A percentile compares a stretch with the other conserved stretches of the same genome.
phyloP scores from a whole-genome alignment of 2,329 filamentous ascomycete species.

The Hymenoscyphus fructigenus region DNA sequence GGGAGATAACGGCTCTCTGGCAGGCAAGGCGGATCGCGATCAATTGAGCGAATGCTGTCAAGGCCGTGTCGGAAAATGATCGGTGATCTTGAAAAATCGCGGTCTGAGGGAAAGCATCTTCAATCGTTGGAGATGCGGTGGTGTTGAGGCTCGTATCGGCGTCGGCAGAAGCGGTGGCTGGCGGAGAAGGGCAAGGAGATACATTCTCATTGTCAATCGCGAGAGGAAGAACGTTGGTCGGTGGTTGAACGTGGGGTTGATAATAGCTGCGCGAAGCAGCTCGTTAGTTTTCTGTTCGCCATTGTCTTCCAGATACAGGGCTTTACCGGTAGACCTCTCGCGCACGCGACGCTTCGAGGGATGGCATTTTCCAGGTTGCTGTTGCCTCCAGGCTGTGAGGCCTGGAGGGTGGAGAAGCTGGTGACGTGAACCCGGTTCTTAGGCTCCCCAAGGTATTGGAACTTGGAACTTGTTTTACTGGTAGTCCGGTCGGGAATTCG shows the following conservation, averaged over 20 bases:
- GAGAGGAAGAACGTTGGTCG: slow-evolving; percentile 6
- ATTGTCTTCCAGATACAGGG: background rate
- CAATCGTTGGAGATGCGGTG: background rate
- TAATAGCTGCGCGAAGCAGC: slow-evolving; percentile 22
- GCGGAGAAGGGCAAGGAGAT: background rate
- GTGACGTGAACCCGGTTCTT: background rate
- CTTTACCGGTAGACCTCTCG: slow-evolving; percentile 21
- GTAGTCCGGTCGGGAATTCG: too few relatives aligned
- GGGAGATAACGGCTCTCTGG: slow-evolving; percentile 47
- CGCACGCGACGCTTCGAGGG: slow-evolving; percentile 17
- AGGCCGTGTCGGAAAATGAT: slow-evolving; percentile 42
- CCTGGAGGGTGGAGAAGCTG: background rate
- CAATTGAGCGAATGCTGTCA: slow-evolving; percentile 48
- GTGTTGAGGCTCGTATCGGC: background rate
- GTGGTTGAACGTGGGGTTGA: slow-evolving; percentile 17
- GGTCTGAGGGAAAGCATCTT: too few relatives aligned
- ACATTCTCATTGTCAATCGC: background rate
- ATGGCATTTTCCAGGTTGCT: background rate
- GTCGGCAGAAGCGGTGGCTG: background rate
- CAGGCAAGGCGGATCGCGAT: slow-evolving; percentile 47
- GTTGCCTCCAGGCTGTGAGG: background rate
- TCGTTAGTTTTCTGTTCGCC: background rate
- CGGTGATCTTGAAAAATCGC: background rate
- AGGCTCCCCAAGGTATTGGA: too few relatives aligned
- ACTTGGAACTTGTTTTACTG: background rate